A percentile compares a stretch with the other conserved stretches of the same genome.
Conservation (phyloP, 2,329 filamentous ascomycete genomes). For the Trichoderma cornu-damae region DNA sequence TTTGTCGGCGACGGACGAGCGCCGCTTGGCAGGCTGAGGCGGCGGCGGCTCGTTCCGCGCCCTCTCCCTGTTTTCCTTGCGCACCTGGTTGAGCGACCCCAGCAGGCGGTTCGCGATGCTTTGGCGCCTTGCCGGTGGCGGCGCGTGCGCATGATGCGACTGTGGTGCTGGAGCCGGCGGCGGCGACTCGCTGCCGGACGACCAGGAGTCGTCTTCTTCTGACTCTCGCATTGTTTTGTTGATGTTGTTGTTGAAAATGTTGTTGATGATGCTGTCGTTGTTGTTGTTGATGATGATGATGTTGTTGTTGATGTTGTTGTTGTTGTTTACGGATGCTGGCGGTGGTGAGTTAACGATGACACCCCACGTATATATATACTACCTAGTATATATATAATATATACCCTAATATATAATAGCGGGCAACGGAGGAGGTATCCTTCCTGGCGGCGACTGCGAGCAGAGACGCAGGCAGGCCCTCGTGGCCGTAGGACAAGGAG, state of each 20-base stretch:
- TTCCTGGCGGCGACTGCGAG: neutral
- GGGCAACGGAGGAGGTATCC: too few relatives aligned
- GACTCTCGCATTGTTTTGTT: constrained; percentile 7
- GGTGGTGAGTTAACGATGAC: too few relatives aligned
- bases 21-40: constrained; percentile 24
- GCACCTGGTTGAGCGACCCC: constrained; percentile 32
- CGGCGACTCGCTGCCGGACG: constrained; percentile 14
- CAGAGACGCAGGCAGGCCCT: constrained; percentile 15
- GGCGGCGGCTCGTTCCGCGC: constrained; percentile 2
- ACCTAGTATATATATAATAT: too few relatives aligned
- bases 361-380: too few relatives aligned
- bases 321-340: too few relatives aligned
- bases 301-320: too few relatives aligned
- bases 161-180: constrained; percentile 6
- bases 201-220: constrained; percentile 6
- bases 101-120: constrained; percentile 40
- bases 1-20: constrained; percentile 31
- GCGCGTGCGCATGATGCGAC: constrained; percentile 5
- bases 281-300: too few relatives aligned
- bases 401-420: too few relatives aligned
- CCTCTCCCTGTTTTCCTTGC: constrained; percentile 28
- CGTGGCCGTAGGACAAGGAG: constrained; percentile 3
- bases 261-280: too few relatives aligned
- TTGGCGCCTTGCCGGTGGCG: constrained; percentile 33
- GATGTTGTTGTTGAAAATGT: neutral